Evolutionary conservation across 2,329 filamentous ascomycete species (phyloP), one percentile per base, ranked within the genome.

Genomic region (Podosphaera xanthii): DNA sequence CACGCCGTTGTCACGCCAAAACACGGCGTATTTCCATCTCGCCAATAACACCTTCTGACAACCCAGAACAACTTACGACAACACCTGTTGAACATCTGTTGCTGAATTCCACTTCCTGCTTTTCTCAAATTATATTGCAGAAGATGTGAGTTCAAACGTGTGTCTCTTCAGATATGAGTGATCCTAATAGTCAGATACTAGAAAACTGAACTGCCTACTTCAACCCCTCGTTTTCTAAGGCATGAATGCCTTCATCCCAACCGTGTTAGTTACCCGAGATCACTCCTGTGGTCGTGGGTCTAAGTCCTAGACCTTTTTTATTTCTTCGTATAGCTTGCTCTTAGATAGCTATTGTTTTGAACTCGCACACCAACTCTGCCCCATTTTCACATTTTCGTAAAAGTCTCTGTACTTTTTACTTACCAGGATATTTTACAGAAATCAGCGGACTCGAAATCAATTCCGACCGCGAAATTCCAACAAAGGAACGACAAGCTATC

Each of bases 401-500:
- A 30, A 30, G 22, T 14, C n/a, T n/a, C 4, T 7, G 22, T 14
- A 4, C 22, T 14, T 49, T n/a, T 49, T 5, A 49, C 44, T 30
- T 49, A 14, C 44, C 44, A 8, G 4, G n/a, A 14, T 49, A 30
- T 58, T 67, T 60, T 35, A 62, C 69, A 92, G 87, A 66, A 92
- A 92, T 74, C 84, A 89, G 71, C 85, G 89, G 68, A 88, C 87
- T 65, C 83, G 87, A 72, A 89, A 87, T 68, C 87, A 92, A 65
- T 97, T 97, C 76, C 88, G 90, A 69, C 87, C 91, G 44, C 86
- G 90, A 68, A 84, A 84, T 62, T 75, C 83, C 50, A 85, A 84
- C 68, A 94, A 92, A 71, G 89, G 90, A 60, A 94, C 88, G 59
- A 87, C 82, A 66, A 94, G 79, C 71, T 94, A 94, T 75, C 92